Conservation (phyloP, 352 stramenopile species). For the Thalassiosira mediterranea region DNA sequence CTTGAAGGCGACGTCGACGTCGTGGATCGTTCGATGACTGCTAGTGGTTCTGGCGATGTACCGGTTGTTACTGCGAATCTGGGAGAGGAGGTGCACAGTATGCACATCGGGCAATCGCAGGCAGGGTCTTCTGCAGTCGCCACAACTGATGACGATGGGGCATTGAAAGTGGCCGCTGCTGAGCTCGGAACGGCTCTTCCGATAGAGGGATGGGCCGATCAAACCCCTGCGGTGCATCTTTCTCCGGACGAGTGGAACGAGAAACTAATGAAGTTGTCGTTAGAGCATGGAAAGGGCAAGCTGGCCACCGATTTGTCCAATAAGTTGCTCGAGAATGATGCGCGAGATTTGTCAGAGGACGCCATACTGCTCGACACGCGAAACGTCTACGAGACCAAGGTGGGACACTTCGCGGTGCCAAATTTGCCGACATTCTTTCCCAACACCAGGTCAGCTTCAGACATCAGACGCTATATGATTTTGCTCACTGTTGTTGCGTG, state of each 20-base stretch:
- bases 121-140: too few relatives aligned
- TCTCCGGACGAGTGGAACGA: slow-evolving; percentile 13
- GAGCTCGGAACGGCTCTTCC: slow-evolving; percentile 45
- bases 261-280: background rate
- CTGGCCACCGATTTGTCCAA: background rate
- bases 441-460: slow-evolving; percentile 76
- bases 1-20: background rate
- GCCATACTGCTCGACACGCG: slow-evolving; percentile 72
- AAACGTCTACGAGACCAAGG: slow-evolving; percentile 78
- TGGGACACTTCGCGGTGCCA: slow-evolving; percentile 72
- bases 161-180: background rate
- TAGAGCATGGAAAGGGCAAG: background rate
- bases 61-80: background rate
- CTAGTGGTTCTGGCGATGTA: background rate
- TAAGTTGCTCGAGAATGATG: background rate
- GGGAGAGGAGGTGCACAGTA: background rate
- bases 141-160: background rate
- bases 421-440: slow-evolving; percentile 68
- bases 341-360: background rate
- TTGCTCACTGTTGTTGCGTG: too few relatives aligned
- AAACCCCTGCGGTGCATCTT: background rate
- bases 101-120: too few relatives aligned
- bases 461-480: too few relatives aligned
- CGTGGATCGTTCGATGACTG: background rate
- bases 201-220: background rate